These are phyloP conservation scores for Collybia sp. DNA, from an alignment of 768 basidiomycete genomes.

Conservation along the genomic window DNA sequence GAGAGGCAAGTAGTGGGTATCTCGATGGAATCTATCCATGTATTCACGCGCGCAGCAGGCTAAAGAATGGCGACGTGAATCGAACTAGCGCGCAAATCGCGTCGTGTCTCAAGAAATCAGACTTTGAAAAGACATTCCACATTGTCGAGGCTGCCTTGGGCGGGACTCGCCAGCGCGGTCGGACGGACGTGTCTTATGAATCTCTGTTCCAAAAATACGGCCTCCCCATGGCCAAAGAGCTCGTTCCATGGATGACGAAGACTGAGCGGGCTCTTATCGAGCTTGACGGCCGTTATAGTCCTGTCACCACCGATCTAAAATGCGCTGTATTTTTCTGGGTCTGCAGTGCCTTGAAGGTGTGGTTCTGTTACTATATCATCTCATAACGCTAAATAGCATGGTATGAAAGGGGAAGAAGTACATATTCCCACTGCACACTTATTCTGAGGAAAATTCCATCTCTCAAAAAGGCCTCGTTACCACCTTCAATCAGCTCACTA, in stretches of 20 bases:
- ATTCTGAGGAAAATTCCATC: background rate
- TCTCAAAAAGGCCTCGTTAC: background rate
- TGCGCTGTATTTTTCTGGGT: slow-evolving; percentile 45
- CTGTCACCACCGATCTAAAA: slow-evolving; percentile 19
- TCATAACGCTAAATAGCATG: background rate
- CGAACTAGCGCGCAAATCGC: slow-evolving; percentile 24
- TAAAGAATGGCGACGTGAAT: slow-evolving; percentile 26
- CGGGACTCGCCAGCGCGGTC: slow-evolving; percentile 3
- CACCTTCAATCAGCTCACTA: slow-evolving; percentile 12
- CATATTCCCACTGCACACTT: background rate
- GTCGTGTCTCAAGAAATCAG: slow-evolving; percentile 25
- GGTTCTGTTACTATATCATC: background rate
- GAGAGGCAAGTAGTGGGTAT: slow-evolving; percentile 27
- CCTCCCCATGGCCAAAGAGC: slow-evolving; percentile 6
- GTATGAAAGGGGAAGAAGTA: background rate
- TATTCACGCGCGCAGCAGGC: slow-evolving; percentile 10
- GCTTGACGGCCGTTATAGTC: slow-evolving; percentile 13
- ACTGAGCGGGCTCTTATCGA: slow-evolving; percentile 26
- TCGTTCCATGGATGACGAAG: slow-evolving; percentile 23
- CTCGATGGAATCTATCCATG: too few species aligned
- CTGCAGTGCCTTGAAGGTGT: slow-evolving; percentile 32
- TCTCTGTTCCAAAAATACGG: slow-evolving; percentile 23
- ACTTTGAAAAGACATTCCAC: slow-evolving; percentile 23
- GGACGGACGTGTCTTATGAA: slow-evolving; percentile 16
- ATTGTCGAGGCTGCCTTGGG: slow-evolving; percentile 19